These are phyloP conservation scores for Bruguiera parviflora DNA, from an alignment of 345 rosid species.

Conservation along the genomic window DNA sequence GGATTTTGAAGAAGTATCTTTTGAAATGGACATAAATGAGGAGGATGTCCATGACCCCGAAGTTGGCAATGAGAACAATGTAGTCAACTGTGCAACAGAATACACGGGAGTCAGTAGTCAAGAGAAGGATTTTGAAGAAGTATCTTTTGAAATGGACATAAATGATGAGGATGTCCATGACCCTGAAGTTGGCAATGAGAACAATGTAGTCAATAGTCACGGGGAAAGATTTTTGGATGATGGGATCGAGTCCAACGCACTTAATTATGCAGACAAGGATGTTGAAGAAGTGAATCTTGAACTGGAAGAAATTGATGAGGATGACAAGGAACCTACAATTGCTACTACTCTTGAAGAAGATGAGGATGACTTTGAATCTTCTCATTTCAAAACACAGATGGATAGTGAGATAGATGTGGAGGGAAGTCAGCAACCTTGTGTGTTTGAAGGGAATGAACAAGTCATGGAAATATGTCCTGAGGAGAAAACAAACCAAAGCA, in stretches of 20 bases:
- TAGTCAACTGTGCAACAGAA: slow-evolving; percentile 26
- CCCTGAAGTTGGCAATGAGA: slow-evolving; percentile 17
- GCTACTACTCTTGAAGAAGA: slow-evolving; percentile 28
- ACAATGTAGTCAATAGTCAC: not conserved
- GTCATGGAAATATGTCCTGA: slow-evolving; percentile 20
- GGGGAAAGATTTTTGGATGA: slow-evolving; percentile 15
- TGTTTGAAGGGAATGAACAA: slow-evolving; percentile 33
- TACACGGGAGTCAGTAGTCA: slow-evolving; percentile 22
- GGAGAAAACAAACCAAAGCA: slow-evolving; percentile 24
- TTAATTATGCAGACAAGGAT: not conserved
- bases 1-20: slow-evolving; percentile 34
- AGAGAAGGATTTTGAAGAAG: slow-evolving; percentile 40
- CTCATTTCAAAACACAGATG: slow-evolving; percentile 32
- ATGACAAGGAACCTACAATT: slow-evolving; percentile 27
- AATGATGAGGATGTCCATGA: slow-evolving; percentile 9
- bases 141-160: slow-evolving; percentile 12
- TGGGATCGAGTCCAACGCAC: slow-evolving; percentile 4
- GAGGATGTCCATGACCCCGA: slow-evolving; percentile 16
- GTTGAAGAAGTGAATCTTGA: slow-evolving; percentile 21
- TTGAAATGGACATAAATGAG: slow-evolving; percentile 7
- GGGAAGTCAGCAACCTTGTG: slow-evolving; percentile 30
- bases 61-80: slow-evolving; percentile 8
- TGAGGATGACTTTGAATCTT: slow-evolving; percentile 20
- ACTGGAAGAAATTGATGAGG: slow-evolving; percentile 36
- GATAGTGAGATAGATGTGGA: slow-evolving; percentile 22